Evolutionary conservation across 2,329 filamentous ascomycete genomes (phyloP), one percentile per base, ranked within the genome.

Genomic region (Plectosphaerella cucumerina): DNA sequence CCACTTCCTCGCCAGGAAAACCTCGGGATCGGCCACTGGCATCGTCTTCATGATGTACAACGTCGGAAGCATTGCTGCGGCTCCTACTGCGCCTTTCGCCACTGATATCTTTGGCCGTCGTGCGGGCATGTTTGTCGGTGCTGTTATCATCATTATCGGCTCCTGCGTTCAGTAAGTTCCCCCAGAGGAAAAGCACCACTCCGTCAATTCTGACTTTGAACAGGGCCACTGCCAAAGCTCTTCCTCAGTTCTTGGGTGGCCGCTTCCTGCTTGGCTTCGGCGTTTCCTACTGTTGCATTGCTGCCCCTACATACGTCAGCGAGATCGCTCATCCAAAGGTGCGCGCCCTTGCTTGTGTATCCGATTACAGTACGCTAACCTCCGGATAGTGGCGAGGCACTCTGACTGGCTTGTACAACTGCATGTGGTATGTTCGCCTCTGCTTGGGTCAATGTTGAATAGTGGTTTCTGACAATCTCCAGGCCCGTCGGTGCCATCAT

Each of bases 261-360:
- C 69, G 77, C 10, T 80, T 80, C 49, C 60, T 80, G 9, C 67
- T 79, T 3, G 76, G 77, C 3, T 78, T 80, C 41, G 76, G 76
- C 8, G 75, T 79, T 42, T 72, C 69, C 47, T 78, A 77, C 58
- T 72, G 68, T 58, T 75, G 70, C 48, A 74, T 77, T 2, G 73
- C 71, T 15, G 74, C 73, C 0, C 73, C 73, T 0, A 74, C 70
- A 53, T 77, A 77, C 50, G 75, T 79, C n/a, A 75, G 72, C 39
- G 77, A 80, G 60, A 70, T 80, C 65, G 75, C 77, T 2, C 77
- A 80, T 54, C 77, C 77, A 0, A 65, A 71, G 50, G 51, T 50
- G 48, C 10, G 39, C 5, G 1, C 23, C 5, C 5, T 3, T 26
- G 3, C 2, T 17, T 1, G 5, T 6, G 15, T 47, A 10, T 50